phyloP scores from a whole-genome alignment of 306 rosid species.

The Rubus parviflorus region DNA sequence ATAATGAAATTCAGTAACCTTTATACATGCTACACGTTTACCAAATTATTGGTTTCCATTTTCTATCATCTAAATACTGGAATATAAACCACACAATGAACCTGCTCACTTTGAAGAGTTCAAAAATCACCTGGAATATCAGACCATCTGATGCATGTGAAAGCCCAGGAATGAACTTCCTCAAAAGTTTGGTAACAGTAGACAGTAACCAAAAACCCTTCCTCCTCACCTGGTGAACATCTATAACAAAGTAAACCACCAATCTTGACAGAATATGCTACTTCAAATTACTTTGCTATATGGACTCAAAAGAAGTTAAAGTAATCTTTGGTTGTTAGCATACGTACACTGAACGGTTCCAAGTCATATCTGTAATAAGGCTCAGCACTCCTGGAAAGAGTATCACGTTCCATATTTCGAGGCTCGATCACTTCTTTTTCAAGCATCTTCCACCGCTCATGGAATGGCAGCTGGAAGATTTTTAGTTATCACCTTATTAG shows the following conservation, averaged over 20 bases:
- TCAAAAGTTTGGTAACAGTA: constrained; percentile 73
- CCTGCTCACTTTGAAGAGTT: not conserved
- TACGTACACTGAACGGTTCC: constrained; percentile 88
- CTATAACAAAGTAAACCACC: constrained; percentile 20
- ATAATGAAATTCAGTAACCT: not conserved
- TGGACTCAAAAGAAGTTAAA: not conserved
- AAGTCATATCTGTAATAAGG: constrained; percentile 83
- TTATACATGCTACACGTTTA: not conserved
- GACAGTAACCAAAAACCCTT: constrained; percentile 95
- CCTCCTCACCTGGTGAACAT: constrained; percentile 80
- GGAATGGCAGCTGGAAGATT: constrained; percentile 81
- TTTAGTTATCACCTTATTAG: not conserved
- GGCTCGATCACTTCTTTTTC: constrained; percentile 97
- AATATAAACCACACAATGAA: not conserved
- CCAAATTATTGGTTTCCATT: not conserved
- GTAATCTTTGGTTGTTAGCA: constrained; percentile 15
- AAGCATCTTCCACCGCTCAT: constrained; percentile 95
- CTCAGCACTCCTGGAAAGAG: constrained; percentile 50
- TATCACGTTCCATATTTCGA: constrained; percentile 73
- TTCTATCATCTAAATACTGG: not conserved
- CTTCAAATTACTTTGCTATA: not conserved
- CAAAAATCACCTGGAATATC: constrained; percentile 72
- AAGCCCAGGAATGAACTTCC: constrained; percentile 83
- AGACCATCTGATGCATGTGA: constrained; percentile 95
- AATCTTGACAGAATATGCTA: constrained; percentile 1